These are phyloP conservation scores for Peronospora destructor DNA, from an alignment of 352 stramenopile species.

Conservation along the genomic window DNA sequence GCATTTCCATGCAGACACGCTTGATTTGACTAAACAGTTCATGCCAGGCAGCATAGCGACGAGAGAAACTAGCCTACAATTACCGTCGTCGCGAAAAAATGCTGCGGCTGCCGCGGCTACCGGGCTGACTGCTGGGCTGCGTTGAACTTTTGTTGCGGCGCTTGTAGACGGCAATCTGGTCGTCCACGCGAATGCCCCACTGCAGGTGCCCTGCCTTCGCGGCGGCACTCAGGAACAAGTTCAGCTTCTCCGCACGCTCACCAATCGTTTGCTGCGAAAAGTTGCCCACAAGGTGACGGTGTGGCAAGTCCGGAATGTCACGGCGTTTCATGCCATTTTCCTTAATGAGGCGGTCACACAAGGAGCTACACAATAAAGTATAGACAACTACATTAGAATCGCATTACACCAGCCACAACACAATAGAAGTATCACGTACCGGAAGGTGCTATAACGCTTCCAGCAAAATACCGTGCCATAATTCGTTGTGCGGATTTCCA, in stretches of 20 bases:
- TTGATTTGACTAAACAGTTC: constrained; percentile 28
- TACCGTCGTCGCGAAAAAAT: constrained; percentile 74
- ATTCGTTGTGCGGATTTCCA: constrained; percentile 83
- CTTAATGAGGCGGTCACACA: constrained; percentile 83
- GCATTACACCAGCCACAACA: neutral
- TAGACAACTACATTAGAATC: constrained; percentile 3
- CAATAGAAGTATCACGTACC: constrained; percentile 31
- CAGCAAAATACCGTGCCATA: constrained; percentile 85
- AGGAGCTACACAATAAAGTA: constrained; percentile 31
- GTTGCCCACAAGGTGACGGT: constrained; percentile 80
- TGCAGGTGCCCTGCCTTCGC: constrained; percentile 78
- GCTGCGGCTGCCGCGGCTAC: constrained; percentile 39
- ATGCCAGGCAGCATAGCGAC: constrained; percentile 3
- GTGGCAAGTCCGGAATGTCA: constrained; percentile 78
- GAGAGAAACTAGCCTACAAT: constrained; percentile 22
- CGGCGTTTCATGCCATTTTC: constrained; percentile 76
- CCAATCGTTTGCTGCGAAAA: constrained; percentile 75
- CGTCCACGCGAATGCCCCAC: constrained; percentile 83
- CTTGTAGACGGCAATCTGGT: constrained; percentile 87
- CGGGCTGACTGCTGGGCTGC: constrained; percentile 31
- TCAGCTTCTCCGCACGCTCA: constrained; percentile 82
- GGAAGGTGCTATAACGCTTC: constrained; percentile 87
- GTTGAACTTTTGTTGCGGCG: constrained; percentile 68
- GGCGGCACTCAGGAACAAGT: constrained; percentile 69
- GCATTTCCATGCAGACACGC: constrained; percentile 12